A percentile compares a stretch with the other conserved stretches of the same genome.
These are phyloP conservation scores for Sporothrix phasma DNA, from an alignment of 2,329 filamentous ascomycete species.

Conservation along the genomic window DNA sequence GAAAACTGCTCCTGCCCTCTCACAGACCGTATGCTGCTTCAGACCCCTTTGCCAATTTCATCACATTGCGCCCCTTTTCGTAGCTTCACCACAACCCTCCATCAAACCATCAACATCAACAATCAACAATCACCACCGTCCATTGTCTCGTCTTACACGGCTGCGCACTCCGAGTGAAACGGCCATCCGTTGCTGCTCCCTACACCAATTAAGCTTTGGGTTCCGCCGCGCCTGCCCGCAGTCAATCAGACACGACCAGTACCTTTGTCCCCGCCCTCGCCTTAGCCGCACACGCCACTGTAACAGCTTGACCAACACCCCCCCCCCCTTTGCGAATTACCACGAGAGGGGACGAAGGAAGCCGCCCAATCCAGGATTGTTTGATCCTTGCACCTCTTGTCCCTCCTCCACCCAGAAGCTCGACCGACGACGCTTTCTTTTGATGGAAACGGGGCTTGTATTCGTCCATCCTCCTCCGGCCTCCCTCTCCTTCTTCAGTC, in stretches of 20 bases:
- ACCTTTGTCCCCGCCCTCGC: slow-evolving; percentile 14
- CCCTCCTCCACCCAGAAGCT: slow-evolving; percentile 3
- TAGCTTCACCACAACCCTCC: not conserved
- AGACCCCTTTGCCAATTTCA: not conserved
- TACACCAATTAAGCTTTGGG: slow-evolving; percentile 16
- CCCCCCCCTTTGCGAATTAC: slow-evolving; percentile 1
- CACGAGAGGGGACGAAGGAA: not conserved
- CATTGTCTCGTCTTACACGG: not conserved
- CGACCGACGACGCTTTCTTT: slow-evolving; percentile 2
- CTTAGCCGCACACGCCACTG: slow-evolving; percentile 15
- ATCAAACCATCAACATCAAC: not conserved
- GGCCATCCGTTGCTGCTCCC: not conserved
- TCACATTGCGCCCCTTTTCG: not conserved
- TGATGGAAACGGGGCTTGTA: slow-evolving; percentile 14
- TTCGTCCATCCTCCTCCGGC: slow-evolving; percentile 5
- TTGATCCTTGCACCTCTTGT: slow-evolving; percentile 8
- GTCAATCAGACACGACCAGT: not conserved
- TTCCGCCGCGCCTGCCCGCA: slow-evolving; percentile 8
- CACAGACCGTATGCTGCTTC: not conserved
- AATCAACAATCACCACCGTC: not conserved
- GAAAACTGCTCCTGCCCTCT: not conserved
- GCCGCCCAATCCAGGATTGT: not conserved
- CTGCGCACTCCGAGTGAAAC: not conserved
- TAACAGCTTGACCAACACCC: slow-evolving; percentile 3
- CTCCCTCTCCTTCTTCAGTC: not conserved